Base-by-base conservation (phyloP, 139 green algal species). In the Haematococcus lacustris region DNA sequence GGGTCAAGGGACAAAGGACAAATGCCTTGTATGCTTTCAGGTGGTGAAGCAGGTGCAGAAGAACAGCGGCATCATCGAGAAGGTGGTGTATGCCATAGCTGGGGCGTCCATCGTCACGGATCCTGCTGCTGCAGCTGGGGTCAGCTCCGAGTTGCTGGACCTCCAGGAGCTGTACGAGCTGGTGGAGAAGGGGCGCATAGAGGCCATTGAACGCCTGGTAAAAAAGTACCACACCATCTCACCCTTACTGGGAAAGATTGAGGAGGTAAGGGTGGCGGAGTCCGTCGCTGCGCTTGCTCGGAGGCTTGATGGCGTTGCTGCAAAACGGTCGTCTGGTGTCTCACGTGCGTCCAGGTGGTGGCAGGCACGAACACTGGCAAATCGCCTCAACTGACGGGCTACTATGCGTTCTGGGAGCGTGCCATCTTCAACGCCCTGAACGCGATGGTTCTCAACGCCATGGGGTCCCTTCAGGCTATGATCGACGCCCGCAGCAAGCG, bases 401-500 rank as follows among this genome's bases (percentile, higher is more conserved):
- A 96, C 81, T 97, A 96, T 73, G 51, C 62, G 1, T 90, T 92
- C 82, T 97, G 91, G 91, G 93, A 97, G 83, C 76, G 84, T 23
- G 79, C 76, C n/a, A 85, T 97, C 40, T 97, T 94, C 80, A 81
- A 86, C 37, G 91, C 90, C 0, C 82, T 97, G 38, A 93, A 88
- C 65, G 67, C 41, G 3, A 88, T 94, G 83, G 87, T 94, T 32
- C 72, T 93, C 38, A 78, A 71, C 37, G 80, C 73, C 37, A 89
- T 96, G 86, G 75, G 62, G 3, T 77, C 57, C 25, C 80, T 96
- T 59, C 76, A 89, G 71, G 47, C 51, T 2, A 78, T 78, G 73
- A 73, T 78, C 21, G 73, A 78, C 53, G 33, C 43, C 25, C 66
- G 73, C 53, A 33, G 25, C 28, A 53, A 68, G 40, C 62, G 72